Evolutionary conservation across 805 yeast species (phyloP), one percentile per base, ranked within the genome.

Genomic region (Teunomyces lycoperdinae): DNA sequence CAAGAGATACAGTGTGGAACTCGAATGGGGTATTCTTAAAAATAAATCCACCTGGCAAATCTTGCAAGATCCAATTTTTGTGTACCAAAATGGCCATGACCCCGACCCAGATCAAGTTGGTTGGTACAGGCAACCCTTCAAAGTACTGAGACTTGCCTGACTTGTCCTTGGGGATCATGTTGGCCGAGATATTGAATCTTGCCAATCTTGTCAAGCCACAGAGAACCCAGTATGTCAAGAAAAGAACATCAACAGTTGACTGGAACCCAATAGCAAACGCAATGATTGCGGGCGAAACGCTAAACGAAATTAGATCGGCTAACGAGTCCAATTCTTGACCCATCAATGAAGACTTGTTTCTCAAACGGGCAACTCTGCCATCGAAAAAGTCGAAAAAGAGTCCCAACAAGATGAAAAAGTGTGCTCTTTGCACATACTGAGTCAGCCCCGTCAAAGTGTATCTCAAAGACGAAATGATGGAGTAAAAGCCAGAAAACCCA

Each of bases 311-410:
- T 60, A 94, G 80, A 69, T 94, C 99, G 17, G 99, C 99, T 58
- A 94, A 78, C 1, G 97, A 91, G 64, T 94, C 99, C 60, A 94
- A 80, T 71, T 94, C 99, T 69, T 94, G 98, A 51, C 99, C 99
- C 87, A 94, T 88, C 47, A 94, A 77, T 9, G 95, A 85, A 2
- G 96, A 81, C 71, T 91, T 89, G 65, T 90, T 87, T 70, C 97
- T 81, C 71, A 94, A 79, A 62, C 99, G 80, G 3, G 99, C 99
- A 6, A 92, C 99, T 59, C 96, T 83, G 31, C 99, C 99, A 65
- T 94, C 99, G 65, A 94, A 87, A 65, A 94, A 90, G 67, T 92
- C 99, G 66, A 92, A 92, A 64, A 94, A 89, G 61, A 92, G 80
- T 4, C 99, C 99, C 56, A 92, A 73, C n/a, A 87, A 77, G 39